Conservation (phyloP, 176 grass and related monocot species). For the Pontederia paniculata region DNA sequence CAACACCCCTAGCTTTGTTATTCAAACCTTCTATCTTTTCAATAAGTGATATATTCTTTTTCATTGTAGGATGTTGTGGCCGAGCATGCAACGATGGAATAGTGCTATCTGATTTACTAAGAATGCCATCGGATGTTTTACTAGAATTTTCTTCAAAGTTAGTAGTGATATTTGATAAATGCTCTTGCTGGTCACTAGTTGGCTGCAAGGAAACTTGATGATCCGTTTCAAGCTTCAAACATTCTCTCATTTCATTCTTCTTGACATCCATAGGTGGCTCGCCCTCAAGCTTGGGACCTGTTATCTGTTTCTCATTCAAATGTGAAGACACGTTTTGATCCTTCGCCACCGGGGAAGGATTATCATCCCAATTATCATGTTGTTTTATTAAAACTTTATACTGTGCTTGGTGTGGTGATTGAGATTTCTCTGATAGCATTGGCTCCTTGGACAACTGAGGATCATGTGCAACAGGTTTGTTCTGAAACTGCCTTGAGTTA, state of each 20-base stretch:
- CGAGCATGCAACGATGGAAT: constrained; percentile 13
- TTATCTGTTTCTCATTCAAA: constrained; percentile 18
- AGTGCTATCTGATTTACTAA: constrained; percentile 33
- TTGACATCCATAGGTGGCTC: constrained; percentile 16
- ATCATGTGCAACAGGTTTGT: constrained; percentile 37
- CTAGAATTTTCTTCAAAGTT: constrained; percentile 23
- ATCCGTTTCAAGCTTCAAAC: constrained; percentile 22
- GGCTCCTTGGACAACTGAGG: constrained; percentile 20
- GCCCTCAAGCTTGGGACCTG: not conserved
- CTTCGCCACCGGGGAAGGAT: constrained; percentile 36
- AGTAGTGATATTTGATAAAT: constrained; percentile 9
- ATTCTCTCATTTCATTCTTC: constrained; percentile 24
- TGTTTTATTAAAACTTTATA: constrained; percentile 74
- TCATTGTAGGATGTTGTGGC: constrained; percentile 40
- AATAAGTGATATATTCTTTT: constrained; percentile 66
- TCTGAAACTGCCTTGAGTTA: constrained; percentile 35
- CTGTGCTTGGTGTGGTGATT: constrained; percentile 42
- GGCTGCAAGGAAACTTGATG: constrained; percentile 12
- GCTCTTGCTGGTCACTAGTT: constrained; percentile 1
- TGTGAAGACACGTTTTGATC: constrained; percentile 34
- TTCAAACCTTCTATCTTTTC: constrained; percentile 94
- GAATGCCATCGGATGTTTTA: constrained; percentile 32
- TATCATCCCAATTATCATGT: constrained; percentile 18
- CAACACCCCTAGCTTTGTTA: constrained; percentile 60
- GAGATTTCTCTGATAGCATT: constrained; percentile 27